phyloP scores from a whole-genome alignment of 352 stramenopile species.

The Pythium apleroticum region DNA sequence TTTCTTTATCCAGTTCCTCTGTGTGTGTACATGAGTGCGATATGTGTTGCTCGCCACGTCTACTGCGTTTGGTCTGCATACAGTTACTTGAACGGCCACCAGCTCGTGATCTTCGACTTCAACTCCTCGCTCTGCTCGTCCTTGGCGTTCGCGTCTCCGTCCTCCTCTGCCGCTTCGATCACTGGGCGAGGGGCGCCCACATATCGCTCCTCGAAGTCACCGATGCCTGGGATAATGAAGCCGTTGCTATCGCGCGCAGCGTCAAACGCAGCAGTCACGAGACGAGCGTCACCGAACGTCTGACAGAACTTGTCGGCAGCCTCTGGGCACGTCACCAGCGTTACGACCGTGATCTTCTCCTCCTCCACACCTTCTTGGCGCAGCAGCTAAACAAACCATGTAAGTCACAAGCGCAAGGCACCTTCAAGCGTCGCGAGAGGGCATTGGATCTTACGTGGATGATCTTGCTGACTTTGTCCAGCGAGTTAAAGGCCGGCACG shows the following conservation, averaged over 20 bases:
- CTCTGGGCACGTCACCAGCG: constrained; percentile 76
- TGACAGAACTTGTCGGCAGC: constrained; percentile 81
- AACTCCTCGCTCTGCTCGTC: constrained; percentile 23
- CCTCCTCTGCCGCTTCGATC: constrained; percentile 35
- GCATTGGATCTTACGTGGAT: constrained; percentile 49
- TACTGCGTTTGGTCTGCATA: background rate
- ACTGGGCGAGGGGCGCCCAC: constrained; percentile 35
- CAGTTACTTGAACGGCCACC: constrained; percentile 33
- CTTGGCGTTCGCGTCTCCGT: constrained; percentile 35
- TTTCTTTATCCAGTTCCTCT: background rate
- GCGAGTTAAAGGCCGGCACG: constrained; percentile 56
- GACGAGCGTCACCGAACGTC: constrained; percentile 67
- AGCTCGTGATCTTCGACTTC: constrained; percentile 44
- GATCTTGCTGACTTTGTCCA: constrained; percentile 70
- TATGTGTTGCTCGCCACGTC: background rate
- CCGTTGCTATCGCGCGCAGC: constrained; percentile 50
- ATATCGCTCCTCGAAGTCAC: constrained; percentile 77
- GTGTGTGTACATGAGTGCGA: background rate
- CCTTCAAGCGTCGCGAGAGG: background rate
- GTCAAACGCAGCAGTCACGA: constrained; percentile 83
- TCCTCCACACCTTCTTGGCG: constrained; percentile 70
- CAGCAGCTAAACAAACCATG: constrained; percentile 55
- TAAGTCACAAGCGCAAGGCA: too few relatives aligned
- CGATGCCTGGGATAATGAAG: constrained; percentile 71
- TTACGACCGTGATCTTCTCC: constrained; percentile 80